Evolutionary conservation across 106 monocot genomes (phyloP).

Genomic region (Phalaenopsis aphrodite): DNA sequence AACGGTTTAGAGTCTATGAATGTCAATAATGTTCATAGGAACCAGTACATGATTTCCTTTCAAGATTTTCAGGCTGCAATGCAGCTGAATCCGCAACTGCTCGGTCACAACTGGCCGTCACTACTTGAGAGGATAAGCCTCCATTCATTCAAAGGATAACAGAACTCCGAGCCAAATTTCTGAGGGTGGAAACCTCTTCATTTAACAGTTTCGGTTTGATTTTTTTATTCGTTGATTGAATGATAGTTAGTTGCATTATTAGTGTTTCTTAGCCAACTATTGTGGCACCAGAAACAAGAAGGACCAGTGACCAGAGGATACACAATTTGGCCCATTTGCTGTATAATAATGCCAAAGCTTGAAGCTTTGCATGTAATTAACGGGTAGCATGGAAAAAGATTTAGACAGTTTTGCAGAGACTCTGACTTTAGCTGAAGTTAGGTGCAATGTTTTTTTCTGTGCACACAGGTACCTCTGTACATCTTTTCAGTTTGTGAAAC

Average conservation of each 20-base stretch:
- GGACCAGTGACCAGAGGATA: not conserved
- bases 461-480: not conserved
- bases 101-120: constrained; percentile 61
- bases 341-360: not conserved
- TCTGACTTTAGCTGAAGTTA: not conserved
- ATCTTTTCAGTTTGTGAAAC: not conserved
- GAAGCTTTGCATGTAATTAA: not conserved
- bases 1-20: not conserved
- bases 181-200: not conserved
- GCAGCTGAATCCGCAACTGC: constrained; percentile 56
- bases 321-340: not conserved
- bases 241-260: too few relatives aligned
- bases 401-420: not conserved
- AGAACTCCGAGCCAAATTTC: not conserved
- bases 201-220: not conserved
- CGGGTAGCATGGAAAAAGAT: not conserved
- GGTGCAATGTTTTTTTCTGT: not conserved
- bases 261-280: too few relatives aligned
- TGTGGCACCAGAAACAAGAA: not conserved
- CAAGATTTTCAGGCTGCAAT: constrained; percentile 65
- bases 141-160: constrained; percentile 50
- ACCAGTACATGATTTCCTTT: constrained; percentile 21
- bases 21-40: constrained; percentile 11
- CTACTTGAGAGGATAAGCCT: constrained; percentile 54
- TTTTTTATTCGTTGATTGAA: too few relatives aligned